Conservation (phyloP, 306 rosid genomes). For the Rosa chinensis region DNA sequence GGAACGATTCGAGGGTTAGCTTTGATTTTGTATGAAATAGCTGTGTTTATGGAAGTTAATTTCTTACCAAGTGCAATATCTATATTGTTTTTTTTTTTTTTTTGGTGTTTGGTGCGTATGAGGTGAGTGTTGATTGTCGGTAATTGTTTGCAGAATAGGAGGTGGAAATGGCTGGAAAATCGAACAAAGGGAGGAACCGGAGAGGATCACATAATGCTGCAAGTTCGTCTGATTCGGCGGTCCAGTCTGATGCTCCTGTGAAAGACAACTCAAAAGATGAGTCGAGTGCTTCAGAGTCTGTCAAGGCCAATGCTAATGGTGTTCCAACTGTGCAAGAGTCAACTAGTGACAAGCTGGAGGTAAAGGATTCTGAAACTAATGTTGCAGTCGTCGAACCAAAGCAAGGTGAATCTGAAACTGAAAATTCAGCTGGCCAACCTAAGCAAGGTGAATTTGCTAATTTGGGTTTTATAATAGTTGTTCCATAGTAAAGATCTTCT, state of each 20-base stretch:
- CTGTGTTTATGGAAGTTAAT: not conserved
- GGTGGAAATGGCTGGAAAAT: slow-evolving; percentile 85
- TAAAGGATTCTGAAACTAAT: slow-evolving; percentile 47
- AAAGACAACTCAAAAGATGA: slow-evolving; percentile 26
- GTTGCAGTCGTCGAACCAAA: slow-evolving; percentile 36
- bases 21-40: not conserved
- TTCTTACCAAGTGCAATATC: not conserved
- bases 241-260: slow-evolving; percentile 35
- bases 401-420: slow-evolving; percentile 41
- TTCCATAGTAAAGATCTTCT: slow-evolving; percentile 13
- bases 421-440: slow-evolving; percentile 40
- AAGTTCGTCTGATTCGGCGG: slow-evolving; percentile 33
- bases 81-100: not conserved
- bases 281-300: slow-evolving; percentile 25
- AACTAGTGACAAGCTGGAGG: slow-evolving; percentile 29
- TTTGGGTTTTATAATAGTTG: not conserved
- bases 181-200: slow-evolving; percentile 67
- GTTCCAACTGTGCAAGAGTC: slow-evolving; percentile 40
- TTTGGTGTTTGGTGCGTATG: not conserved
- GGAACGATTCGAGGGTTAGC: not conserved
- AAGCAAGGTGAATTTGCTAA: slow-evolving; percentile 70
- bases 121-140: not conserved
- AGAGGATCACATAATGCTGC: slow-evolving; percentile 43
- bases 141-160: slow-evolving; percentile 24
- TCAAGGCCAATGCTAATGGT: slow-evolving; percentile 41